Evolutionary conservation across 345 rosid genomes (phyloP), one percentile per base, ranked within the genome.

Genomic region (Syzygium aqueum): DNA sequence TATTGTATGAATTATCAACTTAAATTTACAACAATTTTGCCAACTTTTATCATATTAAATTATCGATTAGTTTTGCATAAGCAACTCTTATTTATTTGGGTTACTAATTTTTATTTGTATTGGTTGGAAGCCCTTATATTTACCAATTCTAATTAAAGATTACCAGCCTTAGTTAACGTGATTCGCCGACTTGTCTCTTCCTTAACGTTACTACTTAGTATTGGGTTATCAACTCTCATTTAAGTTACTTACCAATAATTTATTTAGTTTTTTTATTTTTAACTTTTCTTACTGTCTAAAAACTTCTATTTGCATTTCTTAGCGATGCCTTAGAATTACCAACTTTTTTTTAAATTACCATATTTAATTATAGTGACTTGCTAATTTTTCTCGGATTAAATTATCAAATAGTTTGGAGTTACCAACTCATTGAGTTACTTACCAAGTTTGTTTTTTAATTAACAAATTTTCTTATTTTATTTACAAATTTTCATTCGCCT

Each of bases 11-110:
- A 56, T 23, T 54, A 54, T 54, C 12, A 23, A 56, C 1, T 3
- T 56, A 56, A 56, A 9, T 56, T 56, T 23, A 25, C 0, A 56
- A 5, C 23, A 56, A 0, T 56, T 23, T n/a, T 56, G 23, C n/a
- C 5, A 0, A 56, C 6, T 56, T 56, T 23, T 23, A 11, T 56
- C 3, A 10, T 23, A 9, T 56, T 22, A 0, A 56, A 23, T 56
- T 56, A 56, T 0, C 2, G 0, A 23, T 56, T 0, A 23, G 2
- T 56, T 0, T 23, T 56, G n/a, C n/a, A 9, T 9, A 3, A 56
- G 27, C 61, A 0, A 9, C 0, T 56, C 23, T 22, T 23, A 23
- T 56, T 23, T 56, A 23, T 56, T 23, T 56, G 13, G 6, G 3
- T 56, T 56, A 23, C 0, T 56, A 56, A 56, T 3, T 56, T 56